Percentiles rank a stretch among this genome's conserved stretches.
These are phyloP conservation scores for Fusarium gaditjirri DNA, from an alignment of 2,329 filamentous ascomycete genomes.

Conservation along the genomic window DNA sequence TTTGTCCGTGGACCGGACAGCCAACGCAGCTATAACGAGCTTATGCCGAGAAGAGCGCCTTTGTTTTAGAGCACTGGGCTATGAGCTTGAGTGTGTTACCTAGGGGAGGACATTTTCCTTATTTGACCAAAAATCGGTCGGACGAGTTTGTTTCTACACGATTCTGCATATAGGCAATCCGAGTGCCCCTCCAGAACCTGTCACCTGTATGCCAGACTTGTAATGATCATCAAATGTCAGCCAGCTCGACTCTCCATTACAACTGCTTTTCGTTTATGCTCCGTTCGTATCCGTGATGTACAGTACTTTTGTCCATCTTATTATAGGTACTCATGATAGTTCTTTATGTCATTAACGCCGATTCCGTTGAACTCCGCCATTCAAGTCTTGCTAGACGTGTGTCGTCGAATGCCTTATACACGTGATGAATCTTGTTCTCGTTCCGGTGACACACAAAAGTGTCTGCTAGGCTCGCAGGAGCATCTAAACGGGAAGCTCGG, in stretches of 20 bases:
- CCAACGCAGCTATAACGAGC: constrained; percentile 35
- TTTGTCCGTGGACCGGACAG: constrained; percentile 32
- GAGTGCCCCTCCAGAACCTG: constrained; percentile 34
- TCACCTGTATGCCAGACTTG: not conserved
- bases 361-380: constrained; percentile 37
- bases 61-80: constrained; percentile 41
- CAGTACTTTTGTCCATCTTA: constrained; percentile 18
- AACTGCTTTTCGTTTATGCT: constrained; percentile 12
- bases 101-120: constrained; percentile 38
- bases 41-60: constrained; percentile 38
- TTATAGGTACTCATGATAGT: constrained; percentile 9
- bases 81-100: constrained; percentile 33
- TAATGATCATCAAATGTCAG: not conserved
- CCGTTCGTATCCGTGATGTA: constrained; percentile 20
- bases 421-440: not conserved
- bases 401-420: constrained; percentile 4
- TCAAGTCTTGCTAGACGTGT: constrained; percentile 25
- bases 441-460: not conserved
- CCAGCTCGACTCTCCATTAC: constrained; percentile 9
- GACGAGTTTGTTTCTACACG: constrained; percentile 42
- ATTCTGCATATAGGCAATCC: constrained; percentile 46
- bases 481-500: constrained; percentile 78
- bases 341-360: constrained; percentile 40
- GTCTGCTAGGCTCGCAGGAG: not conserved
- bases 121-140: constrained; percentile 37